Evolutionary conservation across 2,329 filamentous ascomycete species (phyloP).

Genomic region (Blastomyces gilchristii): DNA sequence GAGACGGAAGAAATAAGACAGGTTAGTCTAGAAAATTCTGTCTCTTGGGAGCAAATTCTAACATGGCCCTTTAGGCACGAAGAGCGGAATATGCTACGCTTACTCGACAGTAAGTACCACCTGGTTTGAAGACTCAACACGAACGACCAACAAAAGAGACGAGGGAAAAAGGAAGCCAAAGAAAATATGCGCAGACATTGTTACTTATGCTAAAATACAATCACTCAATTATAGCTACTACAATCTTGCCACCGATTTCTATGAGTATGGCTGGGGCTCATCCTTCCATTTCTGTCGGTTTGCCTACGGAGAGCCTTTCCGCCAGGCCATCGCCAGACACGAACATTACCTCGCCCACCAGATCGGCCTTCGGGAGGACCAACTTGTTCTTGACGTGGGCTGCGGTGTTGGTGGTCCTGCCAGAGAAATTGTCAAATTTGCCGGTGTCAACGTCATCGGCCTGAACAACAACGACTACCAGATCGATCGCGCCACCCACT

Average conservation of each 20-base stretch:
- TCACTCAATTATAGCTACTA: slow-evolving; percentile 58
- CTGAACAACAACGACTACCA: slow-evolving; percentile 99
- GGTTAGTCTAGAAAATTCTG: slow-evolving; percentile 34
- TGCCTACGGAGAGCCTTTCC: slow-evolving; percentile 73
- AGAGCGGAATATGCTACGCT: slow-evolving; percentile 84
- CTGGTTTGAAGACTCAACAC: neutral
- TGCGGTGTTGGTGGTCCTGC: slow-evolving; percentile 95
- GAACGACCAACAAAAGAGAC: neutral
- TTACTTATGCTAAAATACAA: neutral
- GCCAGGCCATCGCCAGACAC: slow-evolving; percentile 85
- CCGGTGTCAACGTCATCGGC: slow-evolving; percentile 76
- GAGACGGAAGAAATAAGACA: slow-evolving; percentile 79
- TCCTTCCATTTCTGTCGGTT: slow-evolving; percentile 98
- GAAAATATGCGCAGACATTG: neutral
- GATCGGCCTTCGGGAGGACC: slow-evolving; percentile 74
- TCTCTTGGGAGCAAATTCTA: neutral
- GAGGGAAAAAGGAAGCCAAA: neutral
- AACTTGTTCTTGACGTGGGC: slow-evolving; percentile 89
- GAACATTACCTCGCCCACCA: slow-evolving; percentile 93
- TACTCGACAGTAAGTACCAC: slow-evolving; percentile 66
- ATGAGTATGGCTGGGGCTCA: slow-evolving; percentile 94
- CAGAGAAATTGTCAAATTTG: slow-evolving; percentile 92
- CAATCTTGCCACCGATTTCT: slow-evolving; percentile 90
- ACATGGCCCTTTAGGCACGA: slow-evolving; percentile 50
- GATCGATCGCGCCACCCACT: slow-evolving; percentile 81